Base-by-base conservation (phyloP, 345 rosid species). In the Citrus cavaleriei region DNA sequence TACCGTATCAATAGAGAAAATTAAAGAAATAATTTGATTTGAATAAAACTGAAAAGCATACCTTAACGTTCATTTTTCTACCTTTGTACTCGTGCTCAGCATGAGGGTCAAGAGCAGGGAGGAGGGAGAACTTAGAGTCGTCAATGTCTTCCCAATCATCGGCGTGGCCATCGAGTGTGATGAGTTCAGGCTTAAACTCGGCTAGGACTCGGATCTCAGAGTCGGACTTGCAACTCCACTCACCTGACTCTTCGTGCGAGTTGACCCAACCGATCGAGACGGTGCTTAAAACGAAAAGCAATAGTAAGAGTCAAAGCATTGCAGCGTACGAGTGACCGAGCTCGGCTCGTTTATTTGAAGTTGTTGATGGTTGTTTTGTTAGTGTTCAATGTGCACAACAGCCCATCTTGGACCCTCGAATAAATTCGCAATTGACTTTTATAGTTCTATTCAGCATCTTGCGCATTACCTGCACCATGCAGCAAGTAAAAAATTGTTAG, bases 31-130 rank as follows among this genome's bases (percentile, higher is more conserved):
- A 59, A 8, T 24, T 51, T 22, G 54, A 24, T 69, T 62, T 34
- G 49, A 65, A 74, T 63, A 30, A 54, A 76, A 70, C 25, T 4
- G 22, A 72, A 24, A 35, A 68, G 71, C 69, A 61, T 82, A 91
- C 99, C 97, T 96, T 96, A 81, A 96, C 92, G 27, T 87, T 93
- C 97, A 96, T 87, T 83, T 90, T 82, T 35, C 98, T 97, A 49
- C 84, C 91, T 76, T 70, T 79, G 35, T 93, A 96, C 77, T 89
- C 94, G 70, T 91, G 90, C 75, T 94, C 99, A 5, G 77, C 92
- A 46, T 94, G 89, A 0, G 98, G 99, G 84, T 96, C 98, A 58
- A 94, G 94, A 24, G 99, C 98, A 34, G 97, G 98, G 6, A 85
- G 90, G 49, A 96, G 97, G 28, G 98, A 79, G 84, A 90, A 91